Percentiles rank a stretch among this genome's conserved stretches.
Conservation (phyloP, 805 yeast genomes). For the Suhomyces tanzawaensis region DNA sequence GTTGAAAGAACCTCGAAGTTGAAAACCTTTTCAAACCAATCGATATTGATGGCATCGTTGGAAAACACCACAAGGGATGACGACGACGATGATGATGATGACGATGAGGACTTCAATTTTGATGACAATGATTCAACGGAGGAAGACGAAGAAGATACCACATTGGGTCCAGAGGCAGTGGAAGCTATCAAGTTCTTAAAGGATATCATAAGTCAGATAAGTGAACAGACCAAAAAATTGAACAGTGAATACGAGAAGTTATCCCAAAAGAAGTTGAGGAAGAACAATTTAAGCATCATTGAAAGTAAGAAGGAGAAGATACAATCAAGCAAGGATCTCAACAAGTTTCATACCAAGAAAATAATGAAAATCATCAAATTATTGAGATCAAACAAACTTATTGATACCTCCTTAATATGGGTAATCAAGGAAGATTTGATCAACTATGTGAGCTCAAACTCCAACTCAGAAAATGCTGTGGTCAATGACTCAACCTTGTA, state of each 20-base stretch:
- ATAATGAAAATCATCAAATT: constrained; percentile 29
- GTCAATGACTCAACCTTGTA: constrained; percentile 38
- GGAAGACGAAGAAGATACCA: constrained; percentile 14
- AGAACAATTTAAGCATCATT: constrained; percentile 32
- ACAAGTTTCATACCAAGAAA: constrained; percentile 39
- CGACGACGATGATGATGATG: constrained; percentile 28
- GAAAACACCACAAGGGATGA: constrained; percentile 26
- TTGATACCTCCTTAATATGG: constrained; percentile 29
- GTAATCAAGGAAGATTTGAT: constrained; percentile 40
- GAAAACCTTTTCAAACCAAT: constrained; percentile 45
- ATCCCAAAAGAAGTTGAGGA: constrained; percentile 36
- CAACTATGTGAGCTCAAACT: constrained; percentile 30
- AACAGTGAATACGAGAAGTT: constrained; percentile 42
- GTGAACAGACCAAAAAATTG: constrained; percentile 34
- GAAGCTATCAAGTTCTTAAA: constrained; percentile 35
- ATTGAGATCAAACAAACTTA: constrained; percentile 25
- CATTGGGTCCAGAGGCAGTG: constrained; percentile 30
- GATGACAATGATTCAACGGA: constrained; percentile 11
- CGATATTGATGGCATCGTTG: constrained; percentile 43
- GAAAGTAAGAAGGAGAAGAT: constrained; percentile 44
- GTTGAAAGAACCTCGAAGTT: constrained; percentile 43
- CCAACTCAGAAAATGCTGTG: constrained; percentile 37
- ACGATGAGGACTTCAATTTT: constrained; percentile 14
- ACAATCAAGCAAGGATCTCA: constrained; percentile 26
- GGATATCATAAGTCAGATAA: constrained; percentile 29